Evolutionary conservation across 2,329 filamentous ascomycete species (phyloP), one percentile per base, ranked within the genome.

Genomic region (Cadophora gregata): DNA sequence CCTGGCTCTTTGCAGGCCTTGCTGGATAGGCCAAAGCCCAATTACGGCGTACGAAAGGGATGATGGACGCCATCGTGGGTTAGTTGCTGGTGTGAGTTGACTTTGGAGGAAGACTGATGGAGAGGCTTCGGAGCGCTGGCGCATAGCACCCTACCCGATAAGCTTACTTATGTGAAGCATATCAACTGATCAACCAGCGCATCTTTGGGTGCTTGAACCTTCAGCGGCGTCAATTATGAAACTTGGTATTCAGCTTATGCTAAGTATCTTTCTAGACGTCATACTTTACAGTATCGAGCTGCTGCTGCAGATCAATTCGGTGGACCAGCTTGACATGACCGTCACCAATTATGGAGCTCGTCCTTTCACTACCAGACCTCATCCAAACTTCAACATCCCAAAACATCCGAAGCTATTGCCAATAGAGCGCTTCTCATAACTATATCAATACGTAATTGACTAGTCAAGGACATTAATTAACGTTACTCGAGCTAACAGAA

Each of bases 11-110:
- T 4, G 67, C 53, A 29, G 64, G 66, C 16, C 59, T 38, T 14
- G 64, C 63, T n/a, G 70, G 65, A 48, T 68, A 47, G 3, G 63
- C 14, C 4, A 70, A 19, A 1, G 62, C 55, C 65, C 68, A 73
- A 12, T 60, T 66, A 4, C 71, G 70, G 7, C 42, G 33, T 0
- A 69, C 1, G 12, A 72, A 62, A 24, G 47, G 29, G 14, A 38
- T 38, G 19, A 58, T 38, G 8, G 29, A 38, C 42, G 55, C 33
- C 59, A 62, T 58, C 2, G 31, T 38, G 12, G 19, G 10, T 25
- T 24, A n/a, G 24, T 14, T 16, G n/a, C n/a, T 58, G 31, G 10
- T 16, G 12, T 21, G 55, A 42, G 31, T 14, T 58, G 33, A 42
- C n/a, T n/a, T 56, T 36, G 29, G 19, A 24, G 29, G 10, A 55